Evolutionary conservation across 169 alveolate genomes (phyloP).

Genomic region (Eimeria mitis): DNA sequence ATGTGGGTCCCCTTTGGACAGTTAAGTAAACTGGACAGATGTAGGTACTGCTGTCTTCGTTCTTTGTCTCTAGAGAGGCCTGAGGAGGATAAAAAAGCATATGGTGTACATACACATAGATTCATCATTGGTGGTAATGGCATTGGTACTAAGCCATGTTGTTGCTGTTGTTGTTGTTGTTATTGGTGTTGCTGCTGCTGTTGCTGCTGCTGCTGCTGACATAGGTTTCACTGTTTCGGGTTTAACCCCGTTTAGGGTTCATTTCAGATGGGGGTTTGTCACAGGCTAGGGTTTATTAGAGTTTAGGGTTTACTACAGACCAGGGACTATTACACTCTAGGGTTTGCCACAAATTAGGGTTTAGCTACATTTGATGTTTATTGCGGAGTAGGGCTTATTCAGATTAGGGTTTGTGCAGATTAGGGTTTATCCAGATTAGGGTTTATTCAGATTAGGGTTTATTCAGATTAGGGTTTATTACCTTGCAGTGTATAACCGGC

Average conservation of each 20-base stretch:
- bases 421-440: background rate
- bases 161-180: background rate
- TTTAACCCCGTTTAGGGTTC: no score
- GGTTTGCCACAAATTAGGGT: no score
- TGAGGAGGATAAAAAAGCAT: constrained; percentile 7
- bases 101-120: background rate
- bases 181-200: background rate
- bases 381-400: no score
- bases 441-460: background rate
- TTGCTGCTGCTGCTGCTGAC: no score
- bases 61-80: constrained; percentile 83
- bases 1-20: constrained; percentile 96
- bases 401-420: background rate
- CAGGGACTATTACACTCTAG: no score
- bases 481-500: constrained; percentile 98
- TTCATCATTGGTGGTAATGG: background rate
- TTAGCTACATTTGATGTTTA: no score
- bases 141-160: background rate
- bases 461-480: constrained; percentile 46
- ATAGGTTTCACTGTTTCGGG: no score
- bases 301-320: no score
- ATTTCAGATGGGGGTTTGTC: no score
- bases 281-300: no score
- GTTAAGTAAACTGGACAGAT: constrained; percentile 97
- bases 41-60: constrained; percentile 94